Conservation (phyloP, 108 stramenopile species). For the Nitzschia putrida region DNA sequence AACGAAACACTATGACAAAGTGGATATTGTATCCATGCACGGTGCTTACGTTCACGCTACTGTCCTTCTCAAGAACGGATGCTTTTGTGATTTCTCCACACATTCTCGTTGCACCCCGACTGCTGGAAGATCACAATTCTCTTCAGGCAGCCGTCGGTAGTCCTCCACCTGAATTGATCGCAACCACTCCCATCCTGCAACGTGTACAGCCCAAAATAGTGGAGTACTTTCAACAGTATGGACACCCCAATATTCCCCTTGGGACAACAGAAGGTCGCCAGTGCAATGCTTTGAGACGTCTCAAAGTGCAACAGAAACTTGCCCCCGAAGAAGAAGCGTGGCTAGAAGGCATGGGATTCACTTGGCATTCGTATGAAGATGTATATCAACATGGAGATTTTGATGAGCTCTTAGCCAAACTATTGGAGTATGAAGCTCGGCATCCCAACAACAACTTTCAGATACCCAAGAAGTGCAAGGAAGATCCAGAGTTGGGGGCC, state of each 20-base stretch:
- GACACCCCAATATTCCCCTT: conserved; percentile 80
- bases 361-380: conserved; percentile 72
- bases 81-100: too few relatives aligned
- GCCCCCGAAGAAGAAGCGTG: conserved; percentile 48
- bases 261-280: conserved; percentile 62
- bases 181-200: conserved; percentile 57
- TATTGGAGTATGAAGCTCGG: conserved; percentile 54
- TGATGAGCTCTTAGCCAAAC: conserved; percentile 56
- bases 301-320: conserved; percentile 72
- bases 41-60: too few relatives aligned
- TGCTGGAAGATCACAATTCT: neutral
- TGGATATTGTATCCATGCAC: too few relatives aligned
- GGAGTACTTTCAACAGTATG: conserved; percentile 51
- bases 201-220: conserved; percentile 64
- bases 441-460: conserved; percentile 54
- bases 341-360: conserved; percentile 62
- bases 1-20: too few relatives aligned
- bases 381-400: conserved; percentile 77
- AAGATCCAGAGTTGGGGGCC: conserved; percentile 80
- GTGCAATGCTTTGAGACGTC: conserved; percentile 65
- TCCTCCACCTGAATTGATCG: conserved; percentile 12
- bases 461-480: conserved; percentile 80
- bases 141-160: neutral
- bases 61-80: too few relatives aligned
- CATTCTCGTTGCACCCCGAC: neutral